phyloP scores from a whole-genome alignment of 2,329 filamentous ascomycete genomes.

The Fusarium sp. region DNA sequence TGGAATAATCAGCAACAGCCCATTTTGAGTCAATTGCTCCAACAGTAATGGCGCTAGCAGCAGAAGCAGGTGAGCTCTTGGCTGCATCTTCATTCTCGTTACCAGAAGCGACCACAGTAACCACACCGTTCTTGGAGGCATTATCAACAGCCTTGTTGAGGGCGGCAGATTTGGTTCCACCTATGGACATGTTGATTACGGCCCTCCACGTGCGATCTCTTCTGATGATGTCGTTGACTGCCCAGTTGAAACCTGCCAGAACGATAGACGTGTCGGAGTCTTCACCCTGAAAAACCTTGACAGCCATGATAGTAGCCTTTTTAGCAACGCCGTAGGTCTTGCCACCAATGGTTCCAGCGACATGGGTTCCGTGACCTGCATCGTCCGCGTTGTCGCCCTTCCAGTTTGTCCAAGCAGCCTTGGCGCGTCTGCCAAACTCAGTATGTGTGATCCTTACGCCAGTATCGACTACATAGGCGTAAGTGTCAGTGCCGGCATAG shows the following conservation, averaged over 20 bases:
- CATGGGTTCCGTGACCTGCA: constrained; percentile 38
- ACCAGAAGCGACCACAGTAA: constrained; percentile 58
- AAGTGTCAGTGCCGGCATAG: constrained; percentile 25
- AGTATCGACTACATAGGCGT: constrained; percentile 34
- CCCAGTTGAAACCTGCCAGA: constrained; percentile 55
- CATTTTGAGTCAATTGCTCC: constrained; percentile 53
- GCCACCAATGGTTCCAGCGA: constrained; percentile 39
- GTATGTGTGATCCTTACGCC: constrained; percentile 23
- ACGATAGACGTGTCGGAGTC: constrained; percentile 44
- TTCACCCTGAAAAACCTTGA: constrained; percentile 58
- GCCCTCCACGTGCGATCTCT: constrained; percentile 50
- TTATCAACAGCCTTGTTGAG: constrained; percentile 41
- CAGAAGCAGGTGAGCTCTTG: constrained; percentile 43
- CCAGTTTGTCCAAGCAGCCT: constrained; percentile 25
- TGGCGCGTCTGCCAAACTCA: constrained; percentile 33
- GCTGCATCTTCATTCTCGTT: constrained; percentile 40
- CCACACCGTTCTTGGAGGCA: constrained; percentile 45
- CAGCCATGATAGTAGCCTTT: constrained; percentile 57
- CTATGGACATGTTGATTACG: constrained; percentile 63
- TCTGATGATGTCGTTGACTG: constrained; percentile 52
- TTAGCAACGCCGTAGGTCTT: constrained; percentile 55
- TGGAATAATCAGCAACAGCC: constrained; percentile 58
- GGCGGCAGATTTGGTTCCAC: constrained; percentile 25
- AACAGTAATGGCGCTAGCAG: constrained; percentile 47
- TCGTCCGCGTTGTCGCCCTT: constrained; percentile 16